Base-by-base conservation (phyloP, 805 yeast genomes). In the Pichia nanzhaoensis region DNA sequence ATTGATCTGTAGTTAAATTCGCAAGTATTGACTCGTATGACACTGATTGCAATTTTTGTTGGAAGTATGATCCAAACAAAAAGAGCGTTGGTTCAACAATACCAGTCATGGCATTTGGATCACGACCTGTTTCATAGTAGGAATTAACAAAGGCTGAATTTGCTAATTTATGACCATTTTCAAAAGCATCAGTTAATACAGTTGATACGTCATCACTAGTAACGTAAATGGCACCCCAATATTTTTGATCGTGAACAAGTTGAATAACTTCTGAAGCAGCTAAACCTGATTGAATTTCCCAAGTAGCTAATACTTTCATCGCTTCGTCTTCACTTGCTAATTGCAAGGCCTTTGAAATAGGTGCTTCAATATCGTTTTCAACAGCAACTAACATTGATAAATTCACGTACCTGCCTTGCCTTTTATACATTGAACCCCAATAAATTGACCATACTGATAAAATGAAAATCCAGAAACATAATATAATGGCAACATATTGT, bases 201-300 rank as follows among this genome's bases (percentile, higher is more conserved):
- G 79, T 68, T 1, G 83, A 77, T 7, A 50, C 56, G 39, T 54
- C 37, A 53, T 76, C 71, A 13, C 69, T 61, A 18, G 58, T 54
- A 30, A 83, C 75, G 50, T 77, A 74, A 31, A 82, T 63, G 0
- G 82, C 74, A 20, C 75, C 71, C 93, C 91, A 84, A 54, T 71
- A 81, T 16, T 72, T 55, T 59, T 80, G 76, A 42, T 72, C 73
- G 53, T 74, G 77, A 3, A 84, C 70, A 43, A 63, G 62, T 30
- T 69, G 53, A 34, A 59, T 31, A 18, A 80, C 57, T 51, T 74
- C 73, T 4, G 67, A 67, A 30, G 59, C 64, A 4, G 41, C 39
- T 30, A 54, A 48, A 40, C 39, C 46, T n/a, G 66, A 57, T 40
- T 49, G 56, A 19, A 70, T 43, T 6, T 51, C 50, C 77, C 78